Percentiles rank a stretch among this genome's conserved stretches.
Conservation (phyloP, 345 rosid genomes). For the Hibiscus syriacus region DNA sequence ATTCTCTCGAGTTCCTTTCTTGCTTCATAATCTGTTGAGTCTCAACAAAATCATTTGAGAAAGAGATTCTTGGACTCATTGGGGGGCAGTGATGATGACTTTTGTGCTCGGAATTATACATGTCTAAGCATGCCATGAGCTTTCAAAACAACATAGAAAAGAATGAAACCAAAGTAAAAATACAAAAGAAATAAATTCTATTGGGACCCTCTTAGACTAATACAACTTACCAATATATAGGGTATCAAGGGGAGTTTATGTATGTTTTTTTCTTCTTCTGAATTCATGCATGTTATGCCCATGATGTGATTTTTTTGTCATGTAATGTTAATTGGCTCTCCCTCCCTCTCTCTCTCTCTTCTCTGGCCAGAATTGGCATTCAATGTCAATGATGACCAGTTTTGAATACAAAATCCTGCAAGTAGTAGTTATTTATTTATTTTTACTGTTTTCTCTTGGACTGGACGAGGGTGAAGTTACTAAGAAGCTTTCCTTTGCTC, state of each 20-base stretch:
- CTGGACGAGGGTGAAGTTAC: slow-evolving; percentile 18
- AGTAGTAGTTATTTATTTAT: background rate
- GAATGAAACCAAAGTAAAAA: background rate
- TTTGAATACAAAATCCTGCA: slow-evolving; percentile 14
- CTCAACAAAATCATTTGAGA: slow-evolving; percentile 77
- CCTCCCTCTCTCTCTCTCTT: background rate
- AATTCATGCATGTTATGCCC: slow-evolving; percentile 33
- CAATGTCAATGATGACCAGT: slow-evolving; percentile 33
- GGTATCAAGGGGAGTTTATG: slow-evolving; percentile 9
- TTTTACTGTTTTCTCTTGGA: slow-evolving; percentile 16
- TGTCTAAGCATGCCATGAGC: slow-evolving; percentile 77
- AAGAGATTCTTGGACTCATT: slow-evolving; percentile 84
- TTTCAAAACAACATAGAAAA: slow-evolving; percentile 26
- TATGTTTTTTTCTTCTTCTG: slow-evolving; percentile 11
- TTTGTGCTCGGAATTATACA: slow-evolving; percentile 63
- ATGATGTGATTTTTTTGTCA: slow-evolving; percentile 50
- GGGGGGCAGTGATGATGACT: slow-evolving; percentile 32
- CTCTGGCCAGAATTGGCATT: slow-evolving; percentile 16
- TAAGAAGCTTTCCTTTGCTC: slow-evolving; percentile 19
- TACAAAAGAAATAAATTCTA: slow-evolving; percentile 8
- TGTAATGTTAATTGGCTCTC: slow-evolving; percentile 21
- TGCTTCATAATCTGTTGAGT: slow-evolving; percentile 44
- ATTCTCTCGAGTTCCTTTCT: slow-evolving; percentile 30
- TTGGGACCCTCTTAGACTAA: slow-evolving; percentile 37
- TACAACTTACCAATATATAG: slow-evolving; percentile 35